Percentiles rank a stretch among this genome's conserved stretches.
Conservation (phyloP, 208 protist genomes). For the Leptomonas pyrrhocoris region DNA sequence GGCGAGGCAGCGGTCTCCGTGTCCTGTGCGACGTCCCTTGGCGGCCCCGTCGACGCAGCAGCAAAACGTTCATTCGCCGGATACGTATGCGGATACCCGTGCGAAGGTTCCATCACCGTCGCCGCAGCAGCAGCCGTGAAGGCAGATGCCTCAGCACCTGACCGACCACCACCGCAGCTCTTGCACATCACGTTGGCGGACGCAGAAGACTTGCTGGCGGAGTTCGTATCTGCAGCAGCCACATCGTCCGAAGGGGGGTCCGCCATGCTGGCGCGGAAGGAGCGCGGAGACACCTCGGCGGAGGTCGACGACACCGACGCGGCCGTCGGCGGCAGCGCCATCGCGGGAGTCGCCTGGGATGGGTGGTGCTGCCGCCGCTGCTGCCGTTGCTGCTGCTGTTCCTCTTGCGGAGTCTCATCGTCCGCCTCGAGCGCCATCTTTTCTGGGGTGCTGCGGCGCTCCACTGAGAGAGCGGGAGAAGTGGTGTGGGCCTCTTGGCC, state of each 20-base stretch:
- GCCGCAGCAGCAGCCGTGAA: background rate
- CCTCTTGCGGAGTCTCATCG: background rate
- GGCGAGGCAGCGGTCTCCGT: background rate
- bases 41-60: background rate
- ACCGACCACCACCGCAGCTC: background rate
- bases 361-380: background rate
- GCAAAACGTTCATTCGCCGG: background rate
- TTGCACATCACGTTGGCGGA: background rate
- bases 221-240: background rate
- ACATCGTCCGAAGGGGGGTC: constrained; percentile 3
- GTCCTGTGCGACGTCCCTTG: background rate
- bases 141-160: background rate
- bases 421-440: background rate
- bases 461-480: background rate
- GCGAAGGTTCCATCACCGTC: too few relatives aligned
- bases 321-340: constrained; percentile 6
- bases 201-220: background rate
- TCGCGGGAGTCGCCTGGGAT: background rate
- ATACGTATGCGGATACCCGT: background rate
- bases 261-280: constrained; percentile 7
- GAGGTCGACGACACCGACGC: constrained; percentile 31
- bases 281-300: constrained; percentile 29
- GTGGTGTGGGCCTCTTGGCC: background rate
- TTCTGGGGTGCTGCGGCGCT: constrained; percentile 11
- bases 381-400: background rate